Base-by-base conservation (phyloP, 2,329 filamentous ascomycete species). In the Emergomyces africanus region DNA sequence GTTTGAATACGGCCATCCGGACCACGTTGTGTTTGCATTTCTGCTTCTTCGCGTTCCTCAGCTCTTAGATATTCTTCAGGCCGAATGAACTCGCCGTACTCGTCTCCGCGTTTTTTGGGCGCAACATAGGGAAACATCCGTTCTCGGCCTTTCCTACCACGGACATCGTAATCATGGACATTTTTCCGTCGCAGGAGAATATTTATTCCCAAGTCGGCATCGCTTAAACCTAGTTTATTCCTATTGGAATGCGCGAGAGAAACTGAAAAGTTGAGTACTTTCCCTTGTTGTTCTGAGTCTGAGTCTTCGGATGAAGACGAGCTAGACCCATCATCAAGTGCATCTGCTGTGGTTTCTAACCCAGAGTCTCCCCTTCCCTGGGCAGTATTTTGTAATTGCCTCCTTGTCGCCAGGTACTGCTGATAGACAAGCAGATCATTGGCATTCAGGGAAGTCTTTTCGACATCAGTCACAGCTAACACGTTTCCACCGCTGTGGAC, bases 61-160 rank as follows among this genome's bases (percentile, higher is more conserved):
- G 91, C 92, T 60, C 91, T 83, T 1, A 96, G 80, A 69, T 92
- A 99, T 64, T 99, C 94, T 71, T 97, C 94, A 0, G 92, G 89
- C 58, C 90, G 84, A 65, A 99, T 96, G 18, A 95, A 76, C 64
- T 99, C 94, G 60, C 94, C 94, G 73, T 94, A 99, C 64, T 96
- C 92, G 69, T 97, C 94, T 35, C 81, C 83, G 56, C 90, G 85
- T 70, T 85, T 88, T 66, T 89, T 81, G 57, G 90, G 85, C 28
- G 91, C 83, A 0, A 91, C 83, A 57, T 95, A 86, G 0, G 94
- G 94, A 69, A 96, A 97, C 76, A 95, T 88, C 62, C 90, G 86
- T 69, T 99, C 94, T 58, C 91, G 83, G 2, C 94, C 94, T 69
- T 89, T 95, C 72, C 96, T 96, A 41, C 88, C 88, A 46, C 90